phyloP scores from a whole-genome alignment of 257 asterid genomes.

The Solanum chaucha region DNA sequence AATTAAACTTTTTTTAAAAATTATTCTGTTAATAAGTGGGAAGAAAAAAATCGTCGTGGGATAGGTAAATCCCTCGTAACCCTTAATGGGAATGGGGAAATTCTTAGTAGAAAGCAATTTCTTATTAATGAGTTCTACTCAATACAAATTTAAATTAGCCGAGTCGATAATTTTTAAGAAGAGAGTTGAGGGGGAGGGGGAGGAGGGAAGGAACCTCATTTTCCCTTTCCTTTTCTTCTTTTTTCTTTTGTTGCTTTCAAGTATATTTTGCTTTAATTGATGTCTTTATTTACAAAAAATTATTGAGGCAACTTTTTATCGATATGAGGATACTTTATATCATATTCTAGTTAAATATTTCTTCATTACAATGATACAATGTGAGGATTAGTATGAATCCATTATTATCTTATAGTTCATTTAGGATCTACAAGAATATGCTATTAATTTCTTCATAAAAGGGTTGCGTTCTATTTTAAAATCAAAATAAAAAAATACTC shows the following conservation, averaged over 20 bases:
- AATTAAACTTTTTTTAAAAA: not conserved
- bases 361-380: not conserved
- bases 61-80: not conserved
- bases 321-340: not conserved
- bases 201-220: not conserved
- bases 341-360: not conserved
- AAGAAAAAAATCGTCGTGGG: fast-evolving
- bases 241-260: not conserved
- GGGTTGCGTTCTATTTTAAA: not conserved
- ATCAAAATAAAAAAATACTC: not conserved
- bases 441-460: not conserved
- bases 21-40: not conserved
- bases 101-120: not conserved
- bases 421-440: not conserved
- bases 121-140: fast-evolving
- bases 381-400: not conserved
- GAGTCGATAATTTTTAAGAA: not conserved
- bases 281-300: not conserved
- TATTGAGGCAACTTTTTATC: not conserved
- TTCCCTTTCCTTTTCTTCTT: not conserved
- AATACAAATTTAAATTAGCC: not conserved
- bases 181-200: not conserved
- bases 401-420: not conserved
- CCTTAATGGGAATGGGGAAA: not conserved
- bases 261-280: not conserved